A percentile compares a stretch with the other conserved stretches of the same genome.
Evolutionary conservation across 2,329 filamentous ascomycete genomes (phyloP).

Genomic region (Sporothrix curviconia): DNA sequence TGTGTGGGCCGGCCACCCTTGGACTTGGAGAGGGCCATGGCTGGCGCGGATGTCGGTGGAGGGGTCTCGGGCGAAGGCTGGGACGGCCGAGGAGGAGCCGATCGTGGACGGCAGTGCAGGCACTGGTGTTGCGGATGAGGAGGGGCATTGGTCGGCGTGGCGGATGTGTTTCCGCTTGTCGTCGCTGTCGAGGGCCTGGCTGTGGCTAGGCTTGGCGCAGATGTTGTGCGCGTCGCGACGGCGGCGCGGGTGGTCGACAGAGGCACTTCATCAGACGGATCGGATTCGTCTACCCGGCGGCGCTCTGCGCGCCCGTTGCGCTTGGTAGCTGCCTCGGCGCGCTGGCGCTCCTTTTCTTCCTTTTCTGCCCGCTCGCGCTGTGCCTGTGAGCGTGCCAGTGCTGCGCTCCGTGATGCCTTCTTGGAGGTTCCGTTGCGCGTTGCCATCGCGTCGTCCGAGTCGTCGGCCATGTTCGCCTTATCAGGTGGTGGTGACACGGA

Average conservation of each 20-base stretch:
- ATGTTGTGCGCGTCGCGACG: slow-evolving; percentile 23
- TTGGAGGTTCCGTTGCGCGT: slow-evolving; percentile 47
- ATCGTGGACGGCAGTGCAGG: slow-evolving; percentile 14
- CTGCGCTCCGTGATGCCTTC: slow-evolving; percentile 48
- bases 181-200: slow-evolving; percentile 17
- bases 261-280: slow-evolving; percentile 62
- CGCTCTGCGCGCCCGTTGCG: slow-evolving; percentile 77
- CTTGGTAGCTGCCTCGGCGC: slow-evolving; percentile 68
- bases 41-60: slow-evolving; percentile 32
- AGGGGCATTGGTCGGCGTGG: slow-evolving; percentile 7
- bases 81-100: slow-evolving; percentile 40
- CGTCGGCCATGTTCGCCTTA: slow-evolving; percentile 45
- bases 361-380: slow-evolving; percentile 59
- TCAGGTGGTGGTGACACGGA: slow-evolving; percentile 57
- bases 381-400: slow-evolving; percentile 24
- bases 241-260: slow-evolving; percentile 36
- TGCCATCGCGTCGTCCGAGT: slow-evolving; percentile 64
- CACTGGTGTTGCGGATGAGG: slow-evolving; percentile 17
- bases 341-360: slow-evolving; percentile 68
- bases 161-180: slow-evolving; percentile 18
- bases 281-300: slow-evolving; percentile 73
- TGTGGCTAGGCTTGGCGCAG: slow-evolving; percentile 11
- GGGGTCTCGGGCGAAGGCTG: slow-evolving; percentile 44
- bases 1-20: slow-evolving; percentile 52
- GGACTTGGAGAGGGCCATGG: slow-evolving; percentile 52